phyloP scores from a whole-genome alignment of 2,329 filamentous ascomycete species.

The Colletotrichum sp. region DNA sequence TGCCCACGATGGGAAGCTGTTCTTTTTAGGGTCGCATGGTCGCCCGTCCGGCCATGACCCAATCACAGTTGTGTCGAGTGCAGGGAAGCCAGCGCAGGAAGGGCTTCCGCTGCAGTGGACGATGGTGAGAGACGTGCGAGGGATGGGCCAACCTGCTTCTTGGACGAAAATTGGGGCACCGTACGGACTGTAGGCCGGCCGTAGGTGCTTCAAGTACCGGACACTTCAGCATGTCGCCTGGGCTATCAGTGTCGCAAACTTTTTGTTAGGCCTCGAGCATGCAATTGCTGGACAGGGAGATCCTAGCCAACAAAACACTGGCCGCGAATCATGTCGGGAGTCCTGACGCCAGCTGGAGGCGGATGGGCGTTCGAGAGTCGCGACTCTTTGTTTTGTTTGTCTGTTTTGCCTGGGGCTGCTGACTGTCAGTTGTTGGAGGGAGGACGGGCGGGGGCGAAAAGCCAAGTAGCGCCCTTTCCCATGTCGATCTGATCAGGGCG shows the following conservation, averaged over 20 bases:
- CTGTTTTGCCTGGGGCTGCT: background rate
- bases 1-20: background rate
- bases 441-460: background rate
- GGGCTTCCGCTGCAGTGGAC: background rate
- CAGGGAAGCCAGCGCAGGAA: background rate
- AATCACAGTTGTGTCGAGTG: background rate
- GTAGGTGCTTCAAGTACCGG: background rate
- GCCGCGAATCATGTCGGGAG: constrained; percentile 12
- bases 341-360: background rate
- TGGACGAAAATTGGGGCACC: background rate
- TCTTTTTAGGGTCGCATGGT: background rate
- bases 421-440: background rate
- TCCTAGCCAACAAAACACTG: background rate
- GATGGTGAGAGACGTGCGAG: background rate
- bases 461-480: background rate
- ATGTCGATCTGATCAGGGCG: background rate
- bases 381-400: constrained; percentile 17
- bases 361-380: background rate
- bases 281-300: constrained; percentile 3
- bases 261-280: constrained; percentile 5
- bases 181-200: background rate
- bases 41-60: background rate
- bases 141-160: background rate
- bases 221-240: constrained; percentile 3
- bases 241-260: constrained; percentile 11